Percentiles rank a stretch among this genome's conserved stretches.
phyloP scores from a whole-genome alignment of 352 stramenopile genomes.

The Phytopythium kandeliae region DNA sequence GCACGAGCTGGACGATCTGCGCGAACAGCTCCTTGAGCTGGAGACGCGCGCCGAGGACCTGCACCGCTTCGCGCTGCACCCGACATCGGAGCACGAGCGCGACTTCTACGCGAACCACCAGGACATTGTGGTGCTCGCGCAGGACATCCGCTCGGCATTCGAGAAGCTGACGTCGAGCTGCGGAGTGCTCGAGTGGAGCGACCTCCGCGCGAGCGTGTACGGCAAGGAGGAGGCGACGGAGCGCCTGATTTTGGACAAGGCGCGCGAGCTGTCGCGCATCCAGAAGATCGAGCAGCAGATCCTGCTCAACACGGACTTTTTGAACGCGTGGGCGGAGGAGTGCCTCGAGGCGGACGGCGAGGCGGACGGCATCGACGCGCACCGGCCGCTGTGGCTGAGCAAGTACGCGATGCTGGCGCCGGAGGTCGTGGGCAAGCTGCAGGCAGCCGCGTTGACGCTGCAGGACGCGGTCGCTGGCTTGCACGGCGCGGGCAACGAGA shows the following conservation, averaged over 20 bases:
- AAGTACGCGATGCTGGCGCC: slow-evolving; percentile 52
- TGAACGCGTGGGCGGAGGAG: slow-evolving; percentile 36
- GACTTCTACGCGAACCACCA: slow-evolving; percentile 40
- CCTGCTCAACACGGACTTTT: slow-evolving; percentile 53
- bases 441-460: slow-evolving; percentile 31
- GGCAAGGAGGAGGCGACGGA: slow-evolving; percentile 39
- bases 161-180: slow-evolving; percentile 50
- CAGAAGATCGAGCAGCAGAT: slow-evolving; percentile 47
- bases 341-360: not conserved
- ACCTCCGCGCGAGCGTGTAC: slow-evolving; percentile 38
- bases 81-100: slow-evolving; percentile 26
- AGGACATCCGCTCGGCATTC: slow-evolving; percentile 43
- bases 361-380: not conserved
- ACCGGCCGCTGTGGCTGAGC: slow-evolving; percentile 25
- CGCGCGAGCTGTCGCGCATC: slow-evolving; percentile 29
- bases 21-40: slow-evolving; percentile 27
- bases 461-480: slow-evolving; percentile 16
- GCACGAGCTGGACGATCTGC: slow-evolving; percentile 31
- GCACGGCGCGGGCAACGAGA: too few relatives aligned
- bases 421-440: slow-evolving; percentile 38
- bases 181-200: slow-evolving; percentile 51
- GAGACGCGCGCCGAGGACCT: slow-evolving; percentile 32
- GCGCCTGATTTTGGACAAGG: slow-evolving; percentile 21
- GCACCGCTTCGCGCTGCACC: slow-evolving; percentile 5
- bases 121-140: slow-evolving; percentile 30